Percentiles rank a stretch among this genome's conserved stretches.
Evolutionary conservation across 2,329 filamentous ascomycete species (phyloP).

Genomic region (Chlorencoelia australis): DNA sequence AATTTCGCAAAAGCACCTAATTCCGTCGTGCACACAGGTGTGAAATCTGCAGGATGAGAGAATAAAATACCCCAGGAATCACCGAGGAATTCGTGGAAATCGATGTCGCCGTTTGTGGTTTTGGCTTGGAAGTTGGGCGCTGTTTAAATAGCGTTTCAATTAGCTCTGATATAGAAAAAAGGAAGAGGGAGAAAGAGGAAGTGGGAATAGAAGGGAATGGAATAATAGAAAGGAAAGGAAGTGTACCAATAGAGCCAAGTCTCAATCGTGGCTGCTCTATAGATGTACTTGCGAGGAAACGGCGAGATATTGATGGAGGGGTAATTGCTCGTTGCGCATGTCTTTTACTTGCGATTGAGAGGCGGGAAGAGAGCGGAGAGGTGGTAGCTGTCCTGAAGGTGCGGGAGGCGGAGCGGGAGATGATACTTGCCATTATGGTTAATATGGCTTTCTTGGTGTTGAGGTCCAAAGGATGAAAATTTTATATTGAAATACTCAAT

Average conservation of each 20-base stretch:
- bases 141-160: neutral
- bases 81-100: conserved; percentile 70
- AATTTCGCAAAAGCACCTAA: conserved; percentile 68
- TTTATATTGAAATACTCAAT: too few species aligned
- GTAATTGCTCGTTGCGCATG: too few species aligned
- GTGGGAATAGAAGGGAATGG: too few species aligned
- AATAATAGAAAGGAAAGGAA: neutral
- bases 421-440: too few species aligned
- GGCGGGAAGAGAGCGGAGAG: too few species aligned
- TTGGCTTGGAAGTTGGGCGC: conserved; percentile 75
- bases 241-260: conserved; percentile 9
- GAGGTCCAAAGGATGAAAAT: too few species aligned
- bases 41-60: conserved; percentile 79
- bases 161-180: neutral
- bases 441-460: too few species aligned
- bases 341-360: too few species aligned
- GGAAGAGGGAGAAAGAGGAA: neutral
- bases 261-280: conserved; percentile 11
- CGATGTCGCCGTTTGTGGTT: conserved; percentile 63
- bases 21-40: conserved; percentile 86
- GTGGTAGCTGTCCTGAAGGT: too few species aligned
- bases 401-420: too few species aligned
- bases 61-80: conserved; percentile 70
- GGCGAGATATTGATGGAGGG: conserved; percentile 9
- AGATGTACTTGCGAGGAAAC: conserved; percentile 7